These are phyloP conservation scores for Warburgia ugandensis DNA, from an alignment of 164 flowering plant species.

Conservation along the genomic window DNA sequence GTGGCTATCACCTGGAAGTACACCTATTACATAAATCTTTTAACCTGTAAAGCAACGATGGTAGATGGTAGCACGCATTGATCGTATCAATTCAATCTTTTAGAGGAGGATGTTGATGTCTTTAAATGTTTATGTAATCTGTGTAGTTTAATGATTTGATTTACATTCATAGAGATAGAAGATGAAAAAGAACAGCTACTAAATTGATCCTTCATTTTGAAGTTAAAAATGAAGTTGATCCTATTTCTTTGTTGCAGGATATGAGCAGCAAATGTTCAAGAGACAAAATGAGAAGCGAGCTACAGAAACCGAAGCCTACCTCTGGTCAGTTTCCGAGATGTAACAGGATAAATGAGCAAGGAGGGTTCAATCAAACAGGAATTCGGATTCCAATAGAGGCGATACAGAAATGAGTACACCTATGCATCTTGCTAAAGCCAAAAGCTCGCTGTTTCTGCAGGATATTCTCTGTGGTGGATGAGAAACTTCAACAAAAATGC, in stretches of 20 bases:
- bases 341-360: too few relatives aligned
- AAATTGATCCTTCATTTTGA: background rate
- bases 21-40: background rate
- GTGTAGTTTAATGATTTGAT: background rate
- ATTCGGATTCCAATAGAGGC: too few relatives aligned
- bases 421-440: too few relatives aligned
- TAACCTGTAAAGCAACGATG: background rate
- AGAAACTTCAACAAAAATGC: too few relatives aligned
- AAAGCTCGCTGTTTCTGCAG: too few relatives aligned
- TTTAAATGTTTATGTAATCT: too few relatives aligned
- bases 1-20: background rate
- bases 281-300: slow-evolving; percentile 74
- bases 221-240: background rate
- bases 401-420: too few relatives aligned
- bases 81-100: background rate
- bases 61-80: background rate
- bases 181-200: background rate
- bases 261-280: slow-evolving; percentile 60
- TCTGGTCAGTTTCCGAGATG: slow-evolving; percentile 95
- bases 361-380: too few relatives aligned
- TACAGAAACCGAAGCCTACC: slow-evolving; percentile 75
- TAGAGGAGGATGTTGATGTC: too few relatives aligned
- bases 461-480: too few relatives aligned
- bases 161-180: background rate
- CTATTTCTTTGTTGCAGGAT: slow-evolving; percentile 38